Evolutionary conservation across 1,139 yeast genomes (phyloP).

Genomic region (Blastobotrys raffinosifermentans): DNA sequence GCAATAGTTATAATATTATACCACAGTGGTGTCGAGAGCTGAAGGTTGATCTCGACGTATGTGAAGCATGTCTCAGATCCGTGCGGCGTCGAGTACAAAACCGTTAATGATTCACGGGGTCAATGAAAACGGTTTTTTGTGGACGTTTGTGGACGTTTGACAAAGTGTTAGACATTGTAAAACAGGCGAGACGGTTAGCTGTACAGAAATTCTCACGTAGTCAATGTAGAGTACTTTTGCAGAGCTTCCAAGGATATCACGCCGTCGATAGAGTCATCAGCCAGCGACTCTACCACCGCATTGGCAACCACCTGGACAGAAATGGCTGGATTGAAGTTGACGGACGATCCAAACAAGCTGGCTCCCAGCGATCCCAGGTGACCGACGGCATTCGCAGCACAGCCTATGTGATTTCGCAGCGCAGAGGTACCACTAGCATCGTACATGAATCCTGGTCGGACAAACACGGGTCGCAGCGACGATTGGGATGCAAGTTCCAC

Average conservation of each 20-base stretch:
- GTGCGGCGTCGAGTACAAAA: no score
- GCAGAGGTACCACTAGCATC: slow-evolving; percentile 40
- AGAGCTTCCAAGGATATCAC: slow-evolving; percentile 48
- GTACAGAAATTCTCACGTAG: no score
- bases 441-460: slow-evolving; percentile 81
- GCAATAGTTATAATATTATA: no score
- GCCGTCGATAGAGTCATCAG: slow-evolving; percentile 47
- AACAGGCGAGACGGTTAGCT: no score
- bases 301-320: slow-evolving; percentile 66
- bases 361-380: slow-evolving; percentile 4
- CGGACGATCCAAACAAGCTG: slow-evolving; percentile 15
- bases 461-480: slow-evolving; percentile 49
- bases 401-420: slow-evolving; percentile 12
- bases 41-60: no score
- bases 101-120: no score
- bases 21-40: no score
- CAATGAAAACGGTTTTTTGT: no score
- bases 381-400: slow-evolving; percentile 4
- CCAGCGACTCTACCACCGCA: slow-evolving; percentile 50
- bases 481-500: slow-evolving; percentile 36
- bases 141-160: no score
- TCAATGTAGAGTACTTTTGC: slow-evolving; percentile 14
- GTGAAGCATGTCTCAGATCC: no score
- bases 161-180: no score
- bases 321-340: slow-evolving; percentile 53